Evolutionary conservation across 2,329 filamentous ascomycete genomes (phyloP).

Genomic region (Orbilia oligospora): DNA sequence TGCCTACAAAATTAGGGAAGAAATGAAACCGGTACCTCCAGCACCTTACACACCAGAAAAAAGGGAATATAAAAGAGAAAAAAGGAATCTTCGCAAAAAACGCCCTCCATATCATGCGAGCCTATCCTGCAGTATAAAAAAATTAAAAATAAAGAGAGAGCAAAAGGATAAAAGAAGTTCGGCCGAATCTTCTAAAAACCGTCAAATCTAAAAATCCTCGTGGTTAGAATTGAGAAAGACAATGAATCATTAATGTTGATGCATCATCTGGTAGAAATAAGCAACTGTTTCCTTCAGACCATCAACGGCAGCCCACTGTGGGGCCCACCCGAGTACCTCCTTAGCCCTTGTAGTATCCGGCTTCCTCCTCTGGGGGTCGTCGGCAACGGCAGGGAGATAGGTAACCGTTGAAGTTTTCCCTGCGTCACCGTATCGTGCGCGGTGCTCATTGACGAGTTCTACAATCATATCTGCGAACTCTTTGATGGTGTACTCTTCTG

Average conservation of each 20-base stretch:
- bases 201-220: background rate
- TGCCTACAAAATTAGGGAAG: background rate
- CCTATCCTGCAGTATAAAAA: slow-evolving; percentile 17
- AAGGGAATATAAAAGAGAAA: background rate
- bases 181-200: slow-evolving; percentile 3
- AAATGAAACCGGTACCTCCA: slow-evolving; percentile 12
- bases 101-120: slow-evolving; percentile 24
- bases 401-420: slow-evolving; percentile 57
- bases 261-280: slow-evolving; percentile 53
- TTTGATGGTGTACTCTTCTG: slow-evolving; percentile 65
- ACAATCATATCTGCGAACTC: slow-evolving; percentile 64
- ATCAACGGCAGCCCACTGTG: slow-evolving; percentile 62
- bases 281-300: slow-evolving; percentile 64
- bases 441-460: slow-evolving; percentile 61
- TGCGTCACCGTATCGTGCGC: slow-evolving; percentile 37
- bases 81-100: slow-evolving; percentile 14
- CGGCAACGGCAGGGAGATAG: slow-evolving; percentile 62
- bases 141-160: background rate
- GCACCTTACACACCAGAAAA: slow-evolving; percentile 27
- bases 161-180: background rate
- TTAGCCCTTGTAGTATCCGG: slow-evolving; percentile 65
- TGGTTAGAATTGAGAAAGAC: background rate
- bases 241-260: slow-evolving; percentile 15
- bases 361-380: slow-evolving; percentile 64
- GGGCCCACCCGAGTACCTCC: slow-evolving; percentile 64